Percentiles rank a stretch among this genome's conserved stretches.
phyloP scores from a whole-genome alignment of 768 basidiomycete species.

The Gloeopeniophorella convolvens region DNA sequence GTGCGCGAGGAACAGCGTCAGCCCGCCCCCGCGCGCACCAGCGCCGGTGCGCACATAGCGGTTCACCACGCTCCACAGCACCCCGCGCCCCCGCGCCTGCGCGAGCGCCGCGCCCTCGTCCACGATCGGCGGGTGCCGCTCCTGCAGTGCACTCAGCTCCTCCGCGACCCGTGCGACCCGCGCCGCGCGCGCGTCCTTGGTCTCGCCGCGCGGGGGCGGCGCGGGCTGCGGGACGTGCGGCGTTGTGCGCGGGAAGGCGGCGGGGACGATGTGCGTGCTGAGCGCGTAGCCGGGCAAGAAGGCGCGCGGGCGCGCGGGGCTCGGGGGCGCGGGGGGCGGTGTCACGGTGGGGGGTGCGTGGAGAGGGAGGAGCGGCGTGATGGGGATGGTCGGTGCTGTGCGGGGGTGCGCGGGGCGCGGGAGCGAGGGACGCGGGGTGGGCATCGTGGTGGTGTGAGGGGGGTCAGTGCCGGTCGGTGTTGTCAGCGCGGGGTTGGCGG shows the following conservation, averaged over 20 bases:
- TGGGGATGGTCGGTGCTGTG: too few species aligned
- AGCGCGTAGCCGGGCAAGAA: constrained; percentile 31
- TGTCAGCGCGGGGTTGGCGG: too few species aligned
- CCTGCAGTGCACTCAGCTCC: constrained; percentile 9
- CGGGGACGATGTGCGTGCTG: constrained; percentile 50
- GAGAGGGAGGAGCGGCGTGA: constrained; percentile 6
- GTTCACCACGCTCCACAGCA: constrained; percentile 68
- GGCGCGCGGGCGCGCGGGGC: constrained; percentile 22
- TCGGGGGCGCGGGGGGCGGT: constrained; percentile 34
- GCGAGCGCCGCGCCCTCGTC: constrained; percentile 12
- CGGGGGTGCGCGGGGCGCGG: too few species aligned
- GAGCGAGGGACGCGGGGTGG: too few species aligned
- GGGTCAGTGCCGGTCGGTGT: too few species aligned
- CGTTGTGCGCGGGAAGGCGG: constrained; percentile 44
- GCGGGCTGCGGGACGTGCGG: constrained; percentile 35
- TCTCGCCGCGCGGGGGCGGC: constrained; percentile 28
- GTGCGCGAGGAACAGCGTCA: constrained; percentile 74
- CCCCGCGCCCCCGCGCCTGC: too few species aligned
- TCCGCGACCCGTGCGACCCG: background rate
- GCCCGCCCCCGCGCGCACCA: constrained; percentile 28
- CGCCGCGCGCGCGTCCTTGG: constrained; percentile 30
- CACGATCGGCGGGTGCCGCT: constrained; percentile 19
- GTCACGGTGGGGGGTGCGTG: background rate
- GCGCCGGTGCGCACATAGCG: constrained; percentile 48
- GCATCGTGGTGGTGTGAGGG: too few species aligned